phyloP scores from a whole-genome alignment of 2,329 filamentous ascomycete genomes.

The Paramyrothecium roridum region DNA sequence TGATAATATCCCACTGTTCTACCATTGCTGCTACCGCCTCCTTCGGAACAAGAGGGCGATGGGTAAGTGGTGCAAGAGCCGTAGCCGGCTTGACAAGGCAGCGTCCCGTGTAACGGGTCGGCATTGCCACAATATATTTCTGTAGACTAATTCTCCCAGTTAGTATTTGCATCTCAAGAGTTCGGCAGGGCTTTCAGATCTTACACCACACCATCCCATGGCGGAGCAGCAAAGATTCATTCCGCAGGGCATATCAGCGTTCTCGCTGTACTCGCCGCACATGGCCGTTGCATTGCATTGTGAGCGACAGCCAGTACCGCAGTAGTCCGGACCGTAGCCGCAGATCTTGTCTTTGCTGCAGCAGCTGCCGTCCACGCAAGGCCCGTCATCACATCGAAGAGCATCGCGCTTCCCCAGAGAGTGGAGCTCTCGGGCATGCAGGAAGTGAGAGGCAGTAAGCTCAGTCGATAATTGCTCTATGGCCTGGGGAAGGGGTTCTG shows the following conservation, averaged over 20 bases:
- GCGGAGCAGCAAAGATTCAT: conserved; percentile 24
- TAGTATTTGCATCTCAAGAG: conserved; percentile 1
- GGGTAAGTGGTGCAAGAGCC: conserved; percentile 19
- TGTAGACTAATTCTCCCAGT: neutral
- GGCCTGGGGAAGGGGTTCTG: neutral
- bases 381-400: neutral
- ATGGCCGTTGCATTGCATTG: conserved; percentile 22
- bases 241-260: conserved; percentile 15
- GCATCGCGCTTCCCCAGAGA: neutral
- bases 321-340: conserved; percentile 5
- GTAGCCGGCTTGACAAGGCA: conserved; percentile 29
- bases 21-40: conserved; percentile 16
- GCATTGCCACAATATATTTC: neutral
- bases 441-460: neutral
- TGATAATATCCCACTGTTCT: conserved; percentile 30
- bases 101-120: neutral
- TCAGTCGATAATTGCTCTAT: neutral
- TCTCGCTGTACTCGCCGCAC: conserved; percentile 21
- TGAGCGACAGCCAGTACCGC: conserved; percentile 2
- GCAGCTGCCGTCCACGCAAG: neutral
- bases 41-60: conserved; percentile 18
- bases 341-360: conserved; percentile 2
- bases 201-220: conserved; percentile 18
- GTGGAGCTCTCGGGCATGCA: neutral
- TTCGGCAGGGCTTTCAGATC: neutral